A percentile compares a stretch with the other conserved stretches of the same genome.
Evolutionary conservation across 208 protist genomes (phyloP).

Genomic region (Wallacemonas sp.): DNA sequence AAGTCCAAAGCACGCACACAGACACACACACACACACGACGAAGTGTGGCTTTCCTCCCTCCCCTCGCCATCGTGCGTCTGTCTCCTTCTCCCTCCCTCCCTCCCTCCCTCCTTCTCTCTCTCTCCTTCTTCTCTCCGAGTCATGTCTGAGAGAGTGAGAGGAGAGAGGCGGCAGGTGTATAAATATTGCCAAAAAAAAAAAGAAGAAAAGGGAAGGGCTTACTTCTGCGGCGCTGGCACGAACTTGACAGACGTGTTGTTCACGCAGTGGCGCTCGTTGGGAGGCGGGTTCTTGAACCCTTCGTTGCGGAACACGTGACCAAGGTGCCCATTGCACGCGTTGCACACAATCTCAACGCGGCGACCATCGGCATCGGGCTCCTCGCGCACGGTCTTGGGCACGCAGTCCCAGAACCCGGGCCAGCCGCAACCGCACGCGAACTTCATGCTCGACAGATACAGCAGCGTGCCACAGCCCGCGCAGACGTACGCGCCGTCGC

Average conservation of each 20-base stretch:
- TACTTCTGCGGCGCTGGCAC: slow-evolving; percentile 24
- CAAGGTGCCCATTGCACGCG: slow-evolving; percentile 92
- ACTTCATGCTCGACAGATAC: slow-evolving; percentile 89
- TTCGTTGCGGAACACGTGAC: slow-evolving; percentile 92
- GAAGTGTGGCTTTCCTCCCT: too few relatives aligned
- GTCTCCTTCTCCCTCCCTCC: too few relatives aligned
- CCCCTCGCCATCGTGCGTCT: too few relatives aligned
- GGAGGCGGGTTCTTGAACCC: slow-evolving; percentile 83
- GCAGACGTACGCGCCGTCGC: slow-evolving; percentile 72
- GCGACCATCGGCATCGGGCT: slow-evolving; percentile 70
- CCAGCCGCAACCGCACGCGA: slow-evolving; percentile 88
- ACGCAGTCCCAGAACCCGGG: slow-evolving; percentile 89
- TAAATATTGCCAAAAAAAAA: too few relatives aligned
- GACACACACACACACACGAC: too few relatives aligned
- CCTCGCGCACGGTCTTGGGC: slow-evolving; percentile 69
- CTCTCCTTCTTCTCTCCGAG: too few relatives aligned
- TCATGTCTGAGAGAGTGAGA: too few relatives aligned
- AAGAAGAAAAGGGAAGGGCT: background rate
- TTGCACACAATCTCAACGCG: slow-evolving; percentile 93
- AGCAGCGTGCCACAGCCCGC: slow-evolving; percentile 79
- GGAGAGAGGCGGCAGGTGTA: too few relatives aligned
- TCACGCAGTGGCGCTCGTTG: slow-evolving; percentile 94
- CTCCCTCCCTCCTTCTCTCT: too few relatives aligned
- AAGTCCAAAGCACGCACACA: too few relatives aligned
- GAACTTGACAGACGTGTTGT: slow-evolving; percentile 74